Evolutionary conservation across 441 rosid genomes (phyloP), one percentile per base, ranked within the genome.

Genomic region (Croton laevigatus): DNA sequence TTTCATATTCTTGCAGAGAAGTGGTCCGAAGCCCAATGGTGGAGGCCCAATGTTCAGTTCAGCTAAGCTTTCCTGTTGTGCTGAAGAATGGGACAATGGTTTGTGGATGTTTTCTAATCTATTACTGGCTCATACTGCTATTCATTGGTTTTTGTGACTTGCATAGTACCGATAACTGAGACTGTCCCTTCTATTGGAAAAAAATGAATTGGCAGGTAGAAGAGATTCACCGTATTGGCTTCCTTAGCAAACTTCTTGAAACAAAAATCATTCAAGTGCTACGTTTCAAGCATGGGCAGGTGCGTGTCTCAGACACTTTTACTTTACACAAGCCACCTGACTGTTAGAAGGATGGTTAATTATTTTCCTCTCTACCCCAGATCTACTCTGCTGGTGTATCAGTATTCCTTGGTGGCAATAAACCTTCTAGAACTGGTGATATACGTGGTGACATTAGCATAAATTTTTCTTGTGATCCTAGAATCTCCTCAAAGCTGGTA

Each of bases 211-310:
- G 75, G 65, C 78, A 89, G 98, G 86, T 89, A 23, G 97, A 91
- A 83, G 97, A 88, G 88, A 87, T 88, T 70, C 96, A 90, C 76
- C 80, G 78, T 65, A 84, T 90, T 42, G 93, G 95, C 62, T 91
- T 91, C 78, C 73, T 90, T 78, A 90, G 92, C 86, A 89, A 91
- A 84, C 94, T 94, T 77, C 84, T 94, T 70, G 98, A 94, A 82
- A 90, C 91, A 70, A 94, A 86, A 79, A 88, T 91, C 71, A 64
- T 94, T 79, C 97, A 94, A 81, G 85, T 88, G 84, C 92, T 94
- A 66, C 93, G 97, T 71, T 94, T 94, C 80, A 86, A 81, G 85
- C 93, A 89, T 78, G 97, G 96, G 63, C 98, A 90, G 96, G 98
- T 94, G 66, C 19, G 79, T 45, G 16, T 70, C 71, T 60, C 62